Base-by-base conservation (phyloP, 495 filamentous ascomycete species). In the Penicillium roqueforti region DNA sequence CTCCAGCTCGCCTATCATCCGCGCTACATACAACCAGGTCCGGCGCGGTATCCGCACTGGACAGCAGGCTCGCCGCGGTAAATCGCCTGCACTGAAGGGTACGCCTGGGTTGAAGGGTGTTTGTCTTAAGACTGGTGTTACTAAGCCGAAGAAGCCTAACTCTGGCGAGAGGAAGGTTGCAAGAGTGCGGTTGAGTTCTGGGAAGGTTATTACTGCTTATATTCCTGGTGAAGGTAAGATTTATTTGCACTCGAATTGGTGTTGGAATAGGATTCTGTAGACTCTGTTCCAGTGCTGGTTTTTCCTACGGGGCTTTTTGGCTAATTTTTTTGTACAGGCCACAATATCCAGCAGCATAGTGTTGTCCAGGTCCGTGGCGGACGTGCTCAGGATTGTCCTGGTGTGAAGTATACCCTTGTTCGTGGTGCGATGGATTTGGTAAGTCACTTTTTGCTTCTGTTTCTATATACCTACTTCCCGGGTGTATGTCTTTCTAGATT, bases 321-420 rank as follows among this genome's bases (percentile, higher is more conserved):
- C 56, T 49, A 62, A 36, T 26, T 19, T 28, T 41, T 29, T 19
- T 53, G n/a, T 65, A 8, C 32, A 86, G 85, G 93, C 29, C 93
- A 98, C 76, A 98, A 97, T 77, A 89, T 96, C 58, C 92, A 96
- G 78, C 93, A 97, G 81, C 93, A 99, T 79, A 91, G 87, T 66
- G 93, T 98, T 29, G 93, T 98, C 47, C 76, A 97, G 55, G 91
- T 97, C 11, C 80, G 93, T 53, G 93, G 93, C 42, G 93, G 93
- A 14, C 75, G 93, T 60, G 82, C 81, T 43, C 93, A 97, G 82
- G 93, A 99, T 86, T 97, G 92, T 76, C 93, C 93, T 50, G 93
- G 93, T 82, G 93, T 99, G 74, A 87, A 91, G 62, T 99, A 99
- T 68, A 86, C 91, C 68, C 75, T 96, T 61, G 88, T 99, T 38